Evolutionary conservation across 345 rosid species (phyloP).

Genomic region (Eucalyptus pauciflora): DNA sequence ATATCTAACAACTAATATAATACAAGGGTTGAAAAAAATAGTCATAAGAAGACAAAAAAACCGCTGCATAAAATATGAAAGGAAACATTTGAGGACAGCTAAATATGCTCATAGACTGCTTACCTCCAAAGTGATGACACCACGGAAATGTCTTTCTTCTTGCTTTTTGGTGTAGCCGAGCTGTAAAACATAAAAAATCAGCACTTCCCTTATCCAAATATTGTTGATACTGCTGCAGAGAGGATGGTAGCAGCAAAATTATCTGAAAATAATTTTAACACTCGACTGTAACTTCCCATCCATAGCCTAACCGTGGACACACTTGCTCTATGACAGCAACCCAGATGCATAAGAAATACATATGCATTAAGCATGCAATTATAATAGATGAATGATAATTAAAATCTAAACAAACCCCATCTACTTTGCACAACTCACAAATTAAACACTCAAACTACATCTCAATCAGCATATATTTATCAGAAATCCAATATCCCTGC

Average conservation of each 20-base stretch:
- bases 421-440: not conserved
- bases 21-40: not conserved
- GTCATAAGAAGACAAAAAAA: not conserved
- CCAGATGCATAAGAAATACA: not conserved
- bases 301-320: not conserved
- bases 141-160: constrained; percentile 92
- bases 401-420: not conserved
- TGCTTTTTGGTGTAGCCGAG: constrained; percentile 95
- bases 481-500: not conserved
- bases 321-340: not conserved
- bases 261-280: not conserved
- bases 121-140: constrained; percentile 95
- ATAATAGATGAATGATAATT: not conserved
- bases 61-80: not conserved
- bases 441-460: not conserved
- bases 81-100: not conserved
- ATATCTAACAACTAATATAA: not conserved
- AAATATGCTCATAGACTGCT: not conserved
- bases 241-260: not conserved
- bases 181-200: constrained; percentile 23
- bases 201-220: not conserved
- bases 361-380: not conserved
- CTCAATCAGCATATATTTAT: not conserved
- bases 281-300: not conserved
- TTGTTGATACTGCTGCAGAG: not conserved